Conservation (phyloP, 2,329 filamentous ascomycete genomes). For the Clonostachys solani region DNA sequence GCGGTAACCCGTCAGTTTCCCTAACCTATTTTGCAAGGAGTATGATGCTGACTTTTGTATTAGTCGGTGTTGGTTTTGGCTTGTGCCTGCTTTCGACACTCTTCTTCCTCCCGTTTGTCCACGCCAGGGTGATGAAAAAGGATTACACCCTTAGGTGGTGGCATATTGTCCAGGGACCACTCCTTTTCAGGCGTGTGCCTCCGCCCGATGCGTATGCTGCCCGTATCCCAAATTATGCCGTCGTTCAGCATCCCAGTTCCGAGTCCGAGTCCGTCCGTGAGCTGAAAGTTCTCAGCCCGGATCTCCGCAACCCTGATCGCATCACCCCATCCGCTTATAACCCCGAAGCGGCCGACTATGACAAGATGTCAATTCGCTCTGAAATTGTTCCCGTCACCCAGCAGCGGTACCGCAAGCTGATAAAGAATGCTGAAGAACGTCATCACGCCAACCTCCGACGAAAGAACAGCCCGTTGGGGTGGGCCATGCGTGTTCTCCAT, state of each 20-base stretch:
- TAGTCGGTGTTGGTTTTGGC: conserved; percentile 19
- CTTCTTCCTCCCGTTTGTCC: conserved; percentile 29
- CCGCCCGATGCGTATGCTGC: conserved; percentile 24
- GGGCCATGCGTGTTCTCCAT: conserved; percentile 71
- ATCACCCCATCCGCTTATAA: conserved; percentile 1
- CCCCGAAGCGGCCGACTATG: conserved; percentile 28
- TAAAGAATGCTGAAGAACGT: conserved; percentile 8
- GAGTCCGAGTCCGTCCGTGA: conserved; percentile 1
- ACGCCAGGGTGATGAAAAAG: conserved; percentile 22
- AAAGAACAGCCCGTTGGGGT: conserved; percentile 61
- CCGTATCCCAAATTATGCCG: conserved; percentile 24
- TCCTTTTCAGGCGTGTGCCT: conserved; percentile 18
- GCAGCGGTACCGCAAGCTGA: conserved; percentile 34
- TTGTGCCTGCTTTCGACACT: conserved; percentile 17
- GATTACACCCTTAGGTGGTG: conserved; percentile 22
- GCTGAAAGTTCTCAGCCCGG: not conserved
- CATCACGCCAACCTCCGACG: conserved; percentile 52
- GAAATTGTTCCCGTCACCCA: conserved; percentile 37
- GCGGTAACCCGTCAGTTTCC: conserved; percentile 11
- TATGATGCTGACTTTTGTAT: too few species aligned
- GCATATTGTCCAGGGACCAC: conserved; percentile 27
- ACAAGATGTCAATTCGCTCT: not conserved
- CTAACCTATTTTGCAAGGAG: too few species aligned
- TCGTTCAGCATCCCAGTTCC: conserved; percentile 36
- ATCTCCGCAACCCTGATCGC: not conserved